phyloP scores from a whole-genome alignment of 371 early-diverging fungal genomes.

The Syncephalastrum contaminatum region DNA sequence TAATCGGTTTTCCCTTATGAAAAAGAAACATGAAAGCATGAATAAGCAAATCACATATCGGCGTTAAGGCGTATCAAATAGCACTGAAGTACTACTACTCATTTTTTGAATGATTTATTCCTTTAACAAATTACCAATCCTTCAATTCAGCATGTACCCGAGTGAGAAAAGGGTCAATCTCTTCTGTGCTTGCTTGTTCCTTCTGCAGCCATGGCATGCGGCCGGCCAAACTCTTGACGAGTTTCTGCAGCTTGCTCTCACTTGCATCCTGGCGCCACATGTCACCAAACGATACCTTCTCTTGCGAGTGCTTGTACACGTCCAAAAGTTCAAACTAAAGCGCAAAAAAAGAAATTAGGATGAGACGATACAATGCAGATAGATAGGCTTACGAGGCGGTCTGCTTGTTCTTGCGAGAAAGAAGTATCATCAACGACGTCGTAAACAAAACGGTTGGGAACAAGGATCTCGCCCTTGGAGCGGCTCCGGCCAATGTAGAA shows the following conservation, averaged over 20 bases:
- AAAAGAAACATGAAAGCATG: background rate
- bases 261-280: conserved; percentile 69
- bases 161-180: conserved; percentile 3
- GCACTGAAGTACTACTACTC: no score
- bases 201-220: conserved; percentile 76
- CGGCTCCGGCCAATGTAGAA: conserved; percentile 56
- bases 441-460: conserved; percentile 68
- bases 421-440: conserved; percentile 52
- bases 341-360: background rate
- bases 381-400: conserved; percentile 52
- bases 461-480: conserved; percentile 38
- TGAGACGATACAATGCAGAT: background rate
- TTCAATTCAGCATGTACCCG: conserved; percentile 1
- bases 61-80: no score
- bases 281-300: conserved; percentile 63
- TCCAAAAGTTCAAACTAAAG: conserved; percentile 56
- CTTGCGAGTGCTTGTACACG: conserved; percentile 53
- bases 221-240: conserved; percentile 65
- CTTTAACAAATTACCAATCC: conserved; percentile 3
- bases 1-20: background rate
- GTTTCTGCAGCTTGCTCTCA: conserved; percentile 69
- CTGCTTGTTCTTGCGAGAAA: conserved; percentile 48
- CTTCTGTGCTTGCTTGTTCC: background rate
- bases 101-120: background rate
- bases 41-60: no score